A percentile compares a stretch with the other conserved stretches of the same genome.
Evolutionary conservation across 768 basidiomycete genomes (phyloP).

Genomic region (Dictyophora rubrovolvata): DNA sequence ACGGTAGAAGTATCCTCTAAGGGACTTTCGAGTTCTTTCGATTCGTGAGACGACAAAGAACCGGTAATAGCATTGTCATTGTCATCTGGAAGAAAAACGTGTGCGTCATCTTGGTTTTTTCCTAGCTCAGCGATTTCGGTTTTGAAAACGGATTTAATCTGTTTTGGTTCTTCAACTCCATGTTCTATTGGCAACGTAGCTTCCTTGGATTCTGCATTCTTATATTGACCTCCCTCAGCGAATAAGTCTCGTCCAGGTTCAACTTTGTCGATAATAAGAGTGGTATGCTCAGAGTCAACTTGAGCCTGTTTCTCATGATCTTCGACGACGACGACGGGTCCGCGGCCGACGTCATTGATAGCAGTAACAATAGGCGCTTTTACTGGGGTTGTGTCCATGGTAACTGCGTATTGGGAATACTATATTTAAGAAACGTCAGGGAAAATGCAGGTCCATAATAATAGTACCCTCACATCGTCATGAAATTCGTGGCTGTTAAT

Average conservation of each 20-base stretch:
- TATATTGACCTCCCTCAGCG: constrained; percentile 32
- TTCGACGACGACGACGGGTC: constrained; percentile 44
- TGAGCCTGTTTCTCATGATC: constrained; percentile 22
- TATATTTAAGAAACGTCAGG: constrained; percentile 18
- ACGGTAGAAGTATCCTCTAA: not conserved
- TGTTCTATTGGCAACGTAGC: constrained; percentile 11
- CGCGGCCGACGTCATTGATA: constrained; percentile 43
- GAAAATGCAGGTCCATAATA: not conserved
- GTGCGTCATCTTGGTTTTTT: constrained; percentile 9
- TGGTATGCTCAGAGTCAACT: constrained; percentile 23
- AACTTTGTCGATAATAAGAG: constrained; percentile 38
- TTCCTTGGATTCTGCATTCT: constrained; percentile 38
- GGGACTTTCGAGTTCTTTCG: not conserved
- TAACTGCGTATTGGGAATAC: constrained; percentile 48
- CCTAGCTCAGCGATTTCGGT: not conserved
- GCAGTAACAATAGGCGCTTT: constrained; percentile 31
- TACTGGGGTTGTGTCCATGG: constrained; percentile 27
- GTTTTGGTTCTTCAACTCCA: constrained; percentile 23
- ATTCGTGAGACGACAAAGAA: not conserved
- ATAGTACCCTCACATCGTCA: constrained; percentile 41
- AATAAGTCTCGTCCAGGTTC: constrained; percentile 75
- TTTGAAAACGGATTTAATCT: constrained; percentile 26
- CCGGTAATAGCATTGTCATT: not conserved
- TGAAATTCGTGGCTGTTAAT: constrained; percentile 51
- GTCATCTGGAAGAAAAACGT: not conserved